phyloP scores from a whole-genome alignment of 2,329 filamentous ascomycete species.

The Phialemoniopsis sp. region DNA sequence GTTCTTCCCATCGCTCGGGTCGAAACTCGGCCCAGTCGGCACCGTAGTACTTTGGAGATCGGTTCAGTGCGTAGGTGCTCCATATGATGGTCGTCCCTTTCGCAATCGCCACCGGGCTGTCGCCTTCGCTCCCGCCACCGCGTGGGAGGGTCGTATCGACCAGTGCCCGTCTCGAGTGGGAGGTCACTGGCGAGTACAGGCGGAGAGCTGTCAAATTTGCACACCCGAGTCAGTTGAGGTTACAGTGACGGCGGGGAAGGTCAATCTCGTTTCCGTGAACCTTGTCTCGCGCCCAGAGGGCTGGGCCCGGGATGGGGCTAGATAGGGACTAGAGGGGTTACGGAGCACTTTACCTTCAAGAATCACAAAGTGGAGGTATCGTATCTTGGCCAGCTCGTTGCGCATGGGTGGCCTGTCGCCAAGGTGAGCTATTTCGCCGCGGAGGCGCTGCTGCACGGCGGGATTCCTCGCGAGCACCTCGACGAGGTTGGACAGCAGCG shows the following conservation, averaged over 20 bases:
- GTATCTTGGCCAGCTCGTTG: constrained; percentile 2
- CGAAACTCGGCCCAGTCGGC: constrained; percentile 7
- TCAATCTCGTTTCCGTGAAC: too few species aligned
- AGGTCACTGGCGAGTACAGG: too few species aligned
- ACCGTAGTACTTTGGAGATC: constrained; percentile 6
- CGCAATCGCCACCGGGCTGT: constrained; percentile 3
- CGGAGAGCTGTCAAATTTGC: too few species aligned
- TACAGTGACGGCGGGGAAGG: too few species aligned
- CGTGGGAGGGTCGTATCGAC: too few species aligned
- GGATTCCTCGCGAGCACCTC: constrained; percentile 2
- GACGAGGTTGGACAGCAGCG: constrained; percentile 6
- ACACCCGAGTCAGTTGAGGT: too few species aligned
- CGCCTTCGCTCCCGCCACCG: too few species aligned
- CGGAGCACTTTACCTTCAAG: constrained; percentile 7
- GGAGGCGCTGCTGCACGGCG: constrained; percentile 1
- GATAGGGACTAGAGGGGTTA: not conserved
- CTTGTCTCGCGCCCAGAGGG: too few species aligned
- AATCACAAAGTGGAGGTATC: constrained; percentile 4
- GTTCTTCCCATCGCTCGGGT: constrained; percentile 7
- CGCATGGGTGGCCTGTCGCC: constrained; percentile 1
- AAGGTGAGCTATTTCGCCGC: constrained; percentile 4
- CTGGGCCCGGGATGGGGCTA: too few species aligned
- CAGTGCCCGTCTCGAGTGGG: too few species aligned
- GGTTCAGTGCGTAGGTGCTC: constrained; percentile 9
- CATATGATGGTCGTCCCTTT: constrained; percentile 6